Evolutionary conservation across 2,329 filamentous ascomycete genomes (phyloP).

Genomic region (Monosporascus sp.): DNA sequence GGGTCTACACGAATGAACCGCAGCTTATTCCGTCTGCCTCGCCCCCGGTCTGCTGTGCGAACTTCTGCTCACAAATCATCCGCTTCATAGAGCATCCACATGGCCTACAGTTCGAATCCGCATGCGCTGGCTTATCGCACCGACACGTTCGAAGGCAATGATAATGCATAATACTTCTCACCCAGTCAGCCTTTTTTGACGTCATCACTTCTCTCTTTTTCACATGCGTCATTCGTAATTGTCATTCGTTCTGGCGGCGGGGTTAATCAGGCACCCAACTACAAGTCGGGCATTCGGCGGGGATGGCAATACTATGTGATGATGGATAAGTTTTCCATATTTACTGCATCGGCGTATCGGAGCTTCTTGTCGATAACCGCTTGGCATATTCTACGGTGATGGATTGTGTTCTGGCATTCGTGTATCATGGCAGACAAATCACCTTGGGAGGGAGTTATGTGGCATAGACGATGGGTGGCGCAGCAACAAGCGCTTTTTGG

Average conservation of each 20-base stretch:
- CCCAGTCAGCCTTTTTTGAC: neutral
- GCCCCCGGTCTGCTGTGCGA: neutral
- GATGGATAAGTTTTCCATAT: neutral
- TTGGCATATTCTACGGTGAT: neutral
- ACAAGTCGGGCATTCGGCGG: neutral
- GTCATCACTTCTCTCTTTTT: constrained; percentile 7
- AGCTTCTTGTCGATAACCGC: neutral
- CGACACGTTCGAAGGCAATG: constrained; percentile 6
- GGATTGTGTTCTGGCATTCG: neutral
- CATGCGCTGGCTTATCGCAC: constrained; percentile 1
- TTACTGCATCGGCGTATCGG: neutral
- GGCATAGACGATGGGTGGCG: constrained; percentile 7
- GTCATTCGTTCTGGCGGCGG: neutral
- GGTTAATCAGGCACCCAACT: neutral
- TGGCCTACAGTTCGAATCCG: constrained; percentile 6
- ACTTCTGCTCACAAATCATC: neutral
- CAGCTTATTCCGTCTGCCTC: neutral
- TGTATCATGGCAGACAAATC: constrained; percentile 1
- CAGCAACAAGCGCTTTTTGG: neutral
- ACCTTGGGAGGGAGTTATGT: neutral
- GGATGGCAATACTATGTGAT: constrained; percentile 7
- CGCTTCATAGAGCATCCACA: neutral
- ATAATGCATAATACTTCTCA: constrained; percentile 21
- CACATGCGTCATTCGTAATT: constrained; percentile 8
- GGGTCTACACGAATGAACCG: too few species aligned